Conservation (phyloP, 345 rosid genomes). For the Arabidopsis arenosa region DNA sequence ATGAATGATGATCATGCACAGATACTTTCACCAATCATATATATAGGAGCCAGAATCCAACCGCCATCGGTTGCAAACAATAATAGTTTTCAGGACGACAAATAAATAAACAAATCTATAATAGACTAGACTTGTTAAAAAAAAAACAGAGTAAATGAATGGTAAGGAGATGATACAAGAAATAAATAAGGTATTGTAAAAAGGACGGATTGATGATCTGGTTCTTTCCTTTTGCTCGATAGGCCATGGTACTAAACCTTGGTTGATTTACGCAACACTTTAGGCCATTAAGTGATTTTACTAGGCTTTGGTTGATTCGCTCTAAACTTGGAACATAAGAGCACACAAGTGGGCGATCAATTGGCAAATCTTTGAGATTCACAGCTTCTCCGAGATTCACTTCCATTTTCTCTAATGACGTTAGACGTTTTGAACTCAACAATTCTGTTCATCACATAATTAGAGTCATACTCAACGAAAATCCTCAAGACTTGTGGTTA, state of each 20-base stretch:
- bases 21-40: too few species aligned
- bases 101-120: too few species aligned
- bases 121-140: too few species aligned
- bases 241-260: not conserved
- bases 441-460: not conserved
- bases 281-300: too few species aligned
- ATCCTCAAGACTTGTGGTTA: slow-evolving; percentile 5
- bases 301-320: not conserved
- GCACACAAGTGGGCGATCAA: not conserved
- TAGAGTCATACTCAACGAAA: not conserved
- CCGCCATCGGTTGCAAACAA: too few species aligned
- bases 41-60: too few species aligned
- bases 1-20: too few species aligned
- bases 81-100: too few species aligned
- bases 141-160: not conserved
- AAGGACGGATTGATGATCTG: too few species aligned
- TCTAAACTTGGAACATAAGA: not conserved
- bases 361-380: not conserved
- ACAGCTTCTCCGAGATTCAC: not conserved
- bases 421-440: not conserved
- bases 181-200: not conserved
- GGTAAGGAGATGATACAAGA: not conserved
- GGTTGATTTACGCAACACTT: too few species aligned
- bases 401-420: not conserved
- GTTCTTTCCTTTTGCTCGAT: not conserved